Evolutionary conservation across 257 asterid genomes (phyloP).

Genomic region (Orobanche coerulescens): DNA sequence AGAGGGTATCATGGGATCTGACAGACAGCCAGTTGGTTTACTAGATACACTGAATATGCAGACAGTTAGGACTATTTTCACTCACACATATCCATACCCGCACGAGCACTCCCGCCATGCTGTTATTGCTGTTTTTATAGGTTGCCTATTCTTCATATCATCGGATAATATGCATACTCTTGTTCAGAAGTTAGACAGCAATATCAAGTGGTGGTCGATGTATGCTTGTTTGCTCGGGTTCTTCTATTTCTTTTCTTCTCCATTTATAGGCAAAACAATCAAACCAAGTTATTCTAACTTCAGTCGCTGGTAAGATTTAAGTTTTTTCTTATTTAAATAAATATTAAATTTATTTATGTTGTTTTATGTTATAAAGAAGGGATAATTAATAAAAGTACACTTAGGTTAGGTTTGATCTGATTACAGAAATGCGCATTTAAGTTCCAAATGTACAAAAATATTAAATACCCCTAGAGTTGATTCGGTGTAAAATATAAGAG

Average conservation of each 20-base stretch:
- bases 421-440: too few relatives aligned
- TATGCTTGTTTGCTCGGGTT: constrained; percentile 95
- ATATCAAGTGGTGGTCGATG: constrained; percentile 99
- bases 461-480: too few relatives aligned
- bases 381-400: too few relatives aligned
- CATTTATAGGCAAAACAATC: constrained; percentile 89
- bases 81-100: constrained; percentile 88
- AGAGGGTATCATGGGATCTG: constrained; percentile 48
- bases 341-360: background rate
- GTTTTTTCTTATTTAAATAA: background rate
- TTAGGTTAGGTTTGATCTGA: too few relatives aligned
- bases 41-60: constrained; percentile 81
- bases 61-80: constrained; percentile 84
- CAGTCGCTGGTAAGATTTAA: constrained; percentile 82
- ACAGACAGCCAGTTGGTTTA: constrained; percentile 54
- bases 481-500: too few relatives aligned
- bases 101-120: constrained; percentile 99
- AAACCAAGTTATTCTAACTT: constrained; percentile 96
- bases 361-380: background rate
- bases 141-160: constrained; percentile 94
- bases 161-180: constrained; percentile 96
- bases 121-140: constrained; percentile 81
- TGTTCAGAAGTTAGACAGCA: constrained; percentile 94
- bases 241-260: constrained; percentile 97
- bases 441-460: too few relatives aligned